Evolutionary conservation across 768 basidiomycete genomes (phyloP).

Genomic region (Termitomyces sp.): DNA sequence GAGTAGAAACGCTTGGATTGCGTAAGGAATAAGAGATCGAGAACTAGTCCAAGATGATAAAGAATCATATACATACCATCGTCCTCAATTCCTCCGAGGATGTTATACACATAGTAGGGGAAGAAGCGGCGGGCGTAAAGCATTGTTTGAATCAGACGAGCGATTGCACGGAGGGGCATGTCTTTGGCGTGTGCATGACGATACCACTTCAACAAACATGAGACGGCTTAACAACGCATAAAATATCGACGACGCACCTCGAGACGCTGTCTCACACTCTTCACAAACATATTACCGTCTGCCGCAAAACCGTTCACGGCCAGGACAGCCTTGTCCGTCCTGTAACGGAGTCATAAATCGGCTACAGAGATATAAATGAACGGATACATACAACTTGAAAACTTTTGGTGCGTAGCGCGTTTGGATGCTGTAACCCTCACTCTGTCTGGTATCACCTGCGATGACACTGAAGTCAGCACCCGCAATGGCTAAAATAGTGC

Average conservation of each 20-base stretch:
- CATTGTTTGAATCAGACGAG: constrained; percentile 98
- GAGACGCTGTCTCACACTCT: constrained; percentile 90
- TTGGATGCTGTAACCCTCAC: constrained; percentile 96
- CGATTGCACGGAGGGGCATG: constrained; percentile 95
- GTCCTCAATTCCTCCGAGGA: constrained; percentile 93
- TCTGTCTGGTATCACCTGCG: constrained; percentile 95
- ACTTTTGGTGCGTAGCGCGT: constrained; percentile 96
- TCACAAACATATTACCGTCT: constrained; percentile 97
- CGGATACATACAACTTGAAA: constrained; percentile 70
- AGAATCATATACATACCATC: constrained; percentile 59
- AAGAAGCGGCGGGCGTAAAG: constrained; percentile 95
- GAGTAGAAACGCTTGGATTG: background rate
- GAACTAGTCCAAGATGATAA: too few species aligned
- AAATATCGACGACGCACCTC: constrained; percentile 54
- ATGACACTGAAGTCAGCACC: constrained; percentile 92
- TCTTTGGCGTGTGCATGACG: constrained; percentile 94
- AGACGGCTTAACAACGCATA: background rate
- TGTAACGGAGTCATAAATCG: constrained; percentile 23
- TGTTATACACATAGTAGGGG: constrained; percentile 97
- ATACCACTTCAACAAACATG: constrained; percentile 69
- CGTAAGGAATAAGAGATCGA: constrained; percentile 8
- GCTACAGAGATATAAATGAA: background rate
- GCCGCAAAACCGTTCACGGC: constrained; percentile 98
- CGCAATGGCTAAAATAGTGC: constrained; percentile 93
- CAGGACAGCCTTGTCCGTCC: constrained; percentile 88